Evolutionary conservation across 129 eudicot species (phyloP).

Genomic region (Rutidosis leptorrhynchoides): DNA sequence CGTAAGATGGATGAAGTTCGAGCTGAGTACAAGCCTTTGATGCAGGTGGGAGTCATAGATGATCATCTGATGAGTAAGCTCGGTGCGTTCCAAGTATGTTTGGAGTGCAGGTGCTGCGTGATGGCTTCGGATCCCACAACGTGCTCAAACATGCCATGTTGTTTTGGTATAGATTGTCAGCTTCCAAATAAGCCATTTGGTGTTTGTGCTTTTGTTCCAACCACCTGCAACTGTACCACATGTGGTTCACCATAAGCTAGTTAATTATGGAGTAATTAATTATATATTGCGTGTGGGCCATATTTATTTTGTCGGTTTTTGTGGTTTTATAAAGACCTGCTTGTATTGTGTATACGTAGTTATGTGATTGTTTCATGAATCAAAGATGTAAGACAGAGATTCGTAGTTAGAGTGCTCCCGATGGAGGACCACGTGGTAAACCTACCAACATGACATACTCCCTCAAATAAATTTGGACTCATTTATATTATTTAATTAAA

Average conservation of each 20-base stretch:
- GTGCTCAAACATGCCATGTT: conserved; percentile 44
- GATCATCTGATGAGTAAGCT: conserved; percentile 28
- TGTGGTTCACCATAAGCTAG: conserved; percentile 22
- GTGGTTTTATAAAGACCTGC: not conserved
- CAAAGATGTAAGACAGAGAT: not conserved
- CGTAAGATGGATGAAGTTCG: not conserved
- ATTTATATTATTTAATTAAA: too few relatives aligned
- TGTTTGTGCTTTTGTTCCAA: conserved; percentile 51
- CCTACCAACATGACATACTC: too few relatives aligned
- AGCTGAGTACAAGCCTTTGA: conserved; percentile 6
- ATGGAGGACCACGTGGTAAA: too few relatives aligned
- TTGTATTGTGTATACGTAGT: not conserved
- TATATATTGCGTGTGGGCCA: not conserved
- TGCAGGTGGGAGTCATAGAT: not conserved
- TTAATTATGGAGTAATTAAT: too few relatives aligned
- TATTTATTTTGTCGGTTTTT: too few relatives aligned
- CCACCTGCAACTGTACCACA: conserved; percentile 42
- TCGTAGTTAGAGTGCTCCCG: too few relatives aligned
- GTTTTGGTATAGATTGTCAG: conserved; percentile 50
- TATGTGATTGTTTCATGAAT: not conserved
- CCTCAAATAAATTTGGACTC: too few relatives aligned
- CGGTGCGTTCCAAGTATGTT: conserved; percentile 38
- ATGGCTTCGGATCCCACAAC: conserved; percentile 33
- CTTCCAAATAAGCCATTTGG: conserved; percentile 51
- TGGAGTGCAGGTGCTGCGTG: conserved; percentile 42